These are phyloP conservation scores for Ophioceras dolichostomum DNA, from an alignment of 2,329 filamentous ascomycete species.

Conservation along the genomic window DNA sequence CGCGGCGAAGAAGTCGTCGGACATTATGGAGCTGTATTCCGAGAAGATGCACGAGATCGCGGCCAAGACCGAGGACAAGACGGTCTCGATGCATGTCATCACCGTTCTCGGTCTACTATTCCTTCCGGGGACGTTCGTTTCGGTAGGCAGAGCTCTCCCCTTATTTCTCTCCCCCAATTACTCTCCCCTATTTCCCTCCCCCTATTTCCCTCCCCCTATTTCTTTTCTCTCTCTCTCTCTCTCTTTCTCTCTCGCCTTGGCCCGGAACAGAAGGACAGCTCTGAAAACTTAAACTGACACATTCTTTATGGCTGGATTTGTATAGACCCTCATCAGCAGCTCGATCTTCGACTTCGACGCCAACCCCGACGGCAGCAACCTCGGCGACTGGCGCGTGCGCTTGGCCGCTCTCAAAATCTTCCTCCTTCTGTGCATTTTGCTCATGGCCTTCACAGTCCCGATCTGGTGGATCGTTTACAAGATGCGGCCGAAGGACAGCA, in stretches of 20 bases:
- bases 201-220: too few relatives aligned
- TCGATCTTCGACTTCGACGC: conserved; percentile 7
- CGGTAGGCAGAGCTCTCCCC: conserved; percentile 10
- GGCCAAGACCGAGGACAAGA: conserved; percentile 31
- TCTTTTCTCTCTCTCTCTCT: too few relatives aligned
- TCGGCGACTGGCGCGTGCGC: conserved; percentile 6
- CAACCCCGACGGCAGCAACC: conserved; percentile 5
- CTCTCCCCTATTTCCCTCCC: too few relatives aligned
- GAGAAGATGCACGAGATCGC: conserved; percentile 40
- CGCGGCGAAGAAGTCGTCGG: conserved; percentile 8
- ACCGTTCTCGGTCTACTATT: conserved; percentile 17
- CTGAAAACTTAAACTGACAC: too few relatives aligned
- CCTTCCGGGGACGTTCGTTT: conserved; percentile 17
- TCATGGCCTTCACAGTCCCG: conserved; percentile 7
- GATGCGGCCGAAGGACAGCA: background rate
- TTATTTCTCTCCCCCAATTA: conserved; percentile 1
- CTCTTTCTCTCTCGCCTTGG: too few relatives aligned
- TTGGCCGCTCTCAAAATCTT: conserved; percentile 6
- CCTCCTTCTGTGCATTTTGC: conserved; percentile 7
- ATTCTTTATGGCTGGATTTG: too few relatives aligned
- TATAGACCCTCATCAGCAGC: conserved; percentile 16
- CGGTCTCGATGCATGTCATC: conserved; percentile 18
- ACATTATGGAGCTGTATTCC: conserved; percentile 12
- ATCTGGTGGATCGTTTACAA: conserved; percentile 6
- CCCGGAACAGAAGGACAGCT: too few relatives aligned